phyloP scores from a whole-genome alignment of 306 rosid species.

The Dryas alaskensis region DNA sequence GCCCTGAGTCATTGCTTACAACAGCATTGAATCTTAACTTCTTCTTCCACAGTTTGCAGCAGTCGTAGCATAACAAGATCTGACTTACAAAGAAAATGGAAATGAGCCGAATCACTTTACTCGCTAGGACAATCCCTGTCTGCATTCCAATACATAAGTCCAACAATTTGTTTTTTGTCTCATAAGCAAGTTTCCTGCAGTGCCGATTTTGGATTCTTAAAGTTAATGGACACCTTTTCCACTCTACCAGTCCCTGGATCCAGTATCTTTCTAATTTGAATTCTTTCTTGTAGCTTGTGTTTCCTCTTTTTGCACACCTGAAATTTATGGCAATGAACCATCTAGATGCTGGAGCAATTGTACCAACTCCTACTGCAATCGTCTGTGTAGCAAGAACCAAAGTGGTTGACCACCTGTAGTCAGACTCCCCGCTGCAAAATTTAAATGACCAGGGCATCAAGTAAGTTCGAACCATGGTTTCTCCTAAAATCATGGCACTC shows the following conservation, averaged over 20 bases:
- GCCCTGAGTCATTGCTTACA: conserved; percentile 25
- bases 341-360: conserved; percentile 73
- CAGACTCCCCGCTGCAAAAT: conserved; percentile 67
- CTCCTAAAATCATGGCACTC: conserved; percentile 50
- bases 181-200: conserved; percentile 53
- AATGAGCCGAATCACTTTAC: conserved; percentile 50
- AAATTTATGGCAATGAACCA: conserved; percentile 67
- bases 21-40: conserved; percentile 18
- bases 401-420: conserved; percentile 70
- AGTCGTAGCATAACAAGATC: conserved; percentile 33
- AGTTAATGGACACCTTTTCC: conserved; percentile 53
- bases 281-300: conserved; percentile 19
- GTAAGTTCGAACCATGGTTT: conserved; percentile 61
- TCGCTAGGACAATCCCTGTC: conserved; percentile 48
- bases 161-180: conserved; percentile 34
- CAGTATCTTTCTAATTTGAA: conserved; percentile 66
- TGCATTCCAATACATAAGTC: conserved; percentile 56
- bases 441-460: conserved; percentile 48
- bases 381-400: conserved; percentile 63
- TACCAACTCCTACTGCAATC: conserved; percentile 63
- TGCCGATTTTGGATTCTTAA: conserved; percentile 37
- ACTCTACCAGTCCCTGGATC: conserved; percentile 42
- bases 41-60: conserved; percentile 35
- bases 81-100: conserved; percentile 43
- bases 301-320: conserved; percentile 47